Conservation (phyloP, 352 stramenopile species). For the Pythium coloratum region DNA sequence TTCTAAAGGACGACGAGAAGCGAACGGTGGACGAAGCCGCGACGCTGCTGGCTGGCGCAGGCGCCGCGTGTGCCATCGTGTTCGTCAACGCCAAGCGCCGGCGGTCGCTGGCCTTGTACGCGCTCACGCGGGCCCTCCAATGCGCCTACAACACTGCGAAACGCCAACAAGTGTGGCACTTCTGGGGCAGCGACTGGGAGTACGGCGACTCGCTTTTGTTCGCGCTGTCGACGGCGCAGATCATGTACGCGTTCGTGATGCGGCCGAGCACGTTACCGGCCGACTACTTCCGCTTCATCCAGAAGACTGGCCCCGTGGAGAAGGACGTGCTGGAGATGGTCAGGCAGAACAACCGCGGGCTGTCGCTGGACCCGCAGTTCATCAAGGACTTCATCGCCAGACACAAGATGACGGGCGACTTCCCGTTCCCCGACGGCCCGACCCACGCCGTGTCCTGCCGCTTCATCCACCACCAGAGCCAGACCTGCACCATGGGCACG, state of each 20-base stretch:
- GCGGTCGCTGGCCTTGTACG: slow-evolving; percentile 81
- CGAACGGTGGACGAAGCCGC: slow-evolving; percentile 41
- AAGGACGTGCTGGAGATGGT: slow-evolving; percentile 65
- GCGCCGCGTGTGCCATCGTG: slow-evolving; percentile 59
- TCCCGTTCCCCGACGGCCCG: slow-evolving; percentile 31
- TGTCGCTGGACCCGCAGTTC: slow-evolving; percentile 39
- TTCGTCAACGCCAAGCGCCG: slow-evolving; percentile 70
- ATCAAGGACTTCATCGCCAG: slow-evolving; percentile 44
- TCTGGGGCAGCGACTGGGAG: slow-evolving; percentile 84
- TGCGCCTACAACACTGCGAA: slow-evolving; percentile 88
- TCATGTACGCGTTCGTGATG: slow-evolving; percentile 90
- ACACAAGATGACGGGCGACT: slow-evolving; percentile 33
- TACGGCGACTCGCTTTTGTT: slow-evolving; percentile 84
- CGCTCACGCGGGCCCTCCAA: slow-evolving; percentile 77
- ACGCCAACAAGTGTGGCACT: slow-evolving; percentile 76
- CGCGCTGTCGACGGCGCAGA: slow-evolving; percentile 67
- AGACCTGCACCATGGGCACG: slow-evolving; percentile 49
- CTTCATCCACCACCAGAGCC: slow-evolving; percentile 55
- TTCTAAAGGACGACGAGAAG: background rate
- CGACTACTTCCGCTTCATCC: slow-evolving; percentile 86
- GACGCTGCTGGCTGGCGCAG: slow-evolving; percentile 53
- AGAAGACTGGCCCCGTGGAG: slow-evolving; percentile 66
- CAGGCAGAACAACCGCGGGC: slow-evolving; percentile 54
- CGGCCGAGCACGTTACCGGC: slow-evolving; percentile 61
- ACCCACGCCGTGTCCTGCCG: slow-evolving; percentile 53